phyloP scores from a whole-genome alignment of 2,329 filamentous ascomycete genomes.

The Laburnicola sp. region DNA sequence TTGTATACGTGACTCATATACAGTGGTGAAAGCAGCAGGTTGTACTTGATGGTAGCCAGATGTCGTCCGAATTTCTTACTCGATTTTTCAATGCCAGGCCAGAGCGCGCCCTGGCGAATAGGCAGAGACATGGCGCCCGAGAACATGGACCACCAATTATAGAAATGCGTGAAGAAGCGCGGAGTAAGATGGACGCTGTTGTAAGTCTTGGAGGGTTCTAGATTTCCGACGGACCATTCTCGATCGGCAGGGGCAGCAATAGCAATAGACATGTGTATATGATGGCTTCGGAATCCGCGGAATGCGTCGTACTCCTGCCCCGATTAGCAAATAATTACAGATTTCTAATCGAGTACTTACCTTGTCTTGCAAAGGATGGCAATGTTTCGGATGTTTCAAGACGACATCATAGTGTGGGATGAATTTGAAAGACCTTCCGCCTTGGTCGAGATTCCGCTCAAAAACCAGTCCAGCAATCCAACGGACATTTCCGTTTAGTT shows the following conservation, averaged over 20 bases:
- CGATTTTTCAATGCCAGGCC: constrained; percentile 90
- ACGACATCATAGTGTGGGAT: constrained; percentile 90
- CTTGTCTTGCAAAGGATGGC: constrained; percentile 60
- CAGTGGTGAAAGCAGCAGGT: constrained; percentile 83
- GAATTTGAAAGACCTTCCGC: constrained; percentile 81
- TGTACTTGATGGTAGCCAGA: constrained; percentile 98
- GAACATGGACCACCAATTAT: constrained; percentile 96
- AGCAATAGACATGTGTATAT: constrained; percentile 93
- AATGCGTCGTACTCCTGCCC: constrained; percentile 82
- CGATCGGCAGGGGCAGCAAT: constrained; percentile 84
- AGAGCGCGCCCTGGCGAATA: constrained; percentile 86
- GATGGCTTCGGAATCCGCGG: constrained; percentile 90
- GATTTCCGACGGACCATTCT: constrained; percentile 78
- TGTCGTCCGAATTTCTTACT: constrained; percentile 99
- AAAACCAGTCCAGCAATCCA: constrained; percentile 92
- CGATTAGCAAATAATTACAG: constrained; percentile 20
- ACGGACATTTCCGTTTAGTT: constrained; percentile 92
- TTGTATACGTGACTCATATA: constrained; percentile 98
- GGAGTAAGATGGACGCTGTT: constrained; percentile 95
- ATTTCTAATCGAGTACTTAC: constrained; percentile 13
- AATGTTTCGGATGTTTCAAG: constrained; percentile 76
- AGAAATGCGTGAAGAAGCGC: constrained; percentile 97
- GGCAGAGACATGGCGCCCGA: constrained; percentile 92
- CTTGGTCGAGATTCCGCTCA: constrained; percentile 75
- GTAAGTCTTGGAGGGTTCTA: constrained; percentile 82